These are phyloP conservation scores for Gossypium thurberi DNA, from an alignment of 345 rosid genomes.

Conservation along the genomic window DNA sequence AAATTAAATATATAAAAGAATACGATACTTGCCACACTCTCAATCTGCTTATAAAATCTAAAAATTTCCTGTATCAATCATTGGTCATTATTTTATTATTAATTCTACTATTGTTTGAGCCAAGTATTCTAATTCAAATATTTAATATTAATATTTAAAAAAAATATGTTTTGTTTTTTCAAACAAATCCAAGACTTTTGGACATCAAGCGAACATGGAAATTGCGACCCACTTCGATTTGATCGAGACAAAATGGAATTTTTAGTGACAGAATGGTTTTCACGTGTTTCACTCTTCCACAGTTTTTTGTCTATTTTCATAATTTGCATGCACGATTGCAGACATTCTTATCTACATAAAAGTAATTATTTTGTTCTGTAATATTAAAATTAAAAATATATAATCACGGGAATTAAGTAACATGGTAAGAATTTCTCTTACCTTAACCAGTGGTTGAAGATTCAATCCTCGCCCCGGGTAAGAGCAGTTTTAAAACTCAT, in stretches of 20 bases:
- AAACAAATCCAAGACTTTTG: not conserved
- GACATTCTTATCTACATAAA: too few species aligned
- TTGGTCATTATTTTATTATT: not conserved
- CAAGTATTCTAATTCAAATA: not conserved
- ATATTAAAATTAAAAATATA: too few species aligned
- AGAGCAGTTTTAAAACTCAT: too few species aligned
- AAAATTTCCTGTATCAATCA: not conserved
- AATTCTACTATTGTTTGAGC: not conserved
- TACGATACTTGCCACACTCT: too few species aligned
- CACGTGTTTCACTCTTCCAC: not conserved
- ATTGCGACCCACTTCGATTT: not conserved
- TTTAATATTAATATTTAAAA: not conserved
- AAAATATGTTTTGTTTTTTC: not conserved
- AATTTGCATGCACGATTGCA: not conserved
- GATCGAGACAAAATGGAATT: not conserved
- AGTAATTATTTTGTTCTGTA: too few species aligned
- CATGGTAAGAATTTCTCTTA: too few species aligned
- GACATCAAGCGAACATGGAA: not conserved
- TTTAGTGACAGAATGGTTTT: not conserved
- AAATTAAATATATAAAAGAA: too few species aligned
- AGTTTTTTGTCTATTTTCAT: not conserved
- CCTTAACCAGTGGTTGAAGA: too few species aligned
- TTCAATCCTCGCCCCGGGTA: rapidly evolving
- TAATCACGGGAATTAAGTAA: too few species aligned
- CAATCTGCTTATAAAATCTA: too few species aligned